A percentile compares a stretch with the other conserved stretches of the same genome.
Evolutionary conservation across 179 eudicot species (phyloP).

Genomic region (Gypsophila paniculata): DNA sequence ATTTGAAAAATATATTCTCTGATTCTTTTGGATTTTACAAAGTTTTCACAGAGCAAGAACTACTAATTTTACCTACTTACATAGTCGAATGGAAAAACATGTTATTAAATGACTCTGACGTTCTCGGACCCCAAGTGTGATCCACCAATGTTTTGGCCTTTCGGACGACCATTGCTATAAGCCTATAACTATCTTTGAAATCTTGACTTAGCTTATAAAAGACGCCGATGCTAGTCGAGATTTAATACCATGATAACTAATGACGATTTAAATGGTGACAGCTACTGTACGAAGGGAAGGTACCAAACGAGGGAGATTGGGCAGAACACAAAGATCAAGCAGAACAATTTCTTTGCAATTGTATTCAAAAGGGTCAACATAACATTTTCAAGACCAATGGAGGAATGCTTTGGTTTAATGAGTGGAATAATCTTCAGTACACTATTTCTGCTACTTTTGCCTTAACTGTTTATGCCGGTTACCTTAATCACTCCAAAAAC

Average conservation of each 20-base stretch:
- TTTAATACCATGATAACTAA: background rate
- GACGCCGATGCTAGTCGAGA: too few relatives aligned
- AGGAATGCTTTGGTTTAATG: slow-evolving; percentile 40
- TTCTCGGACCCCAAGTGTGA: too few relatives aligned
- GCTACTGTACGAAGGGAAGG: slow-evolving; percentile 28
- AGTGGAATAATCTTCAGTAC: slow-evolving; percentile 45
- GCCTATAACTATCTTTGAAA: too few relatives aligned
- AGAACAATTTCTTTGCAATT: slow-evolving; percentile 39
- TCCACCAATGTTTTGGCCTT: too few relatives aligned
- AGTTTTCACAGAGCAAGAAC: too few relatives aligned
- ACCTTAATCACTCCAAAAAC: slow-evolving; percentile 18
- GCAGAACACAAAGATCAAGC: slow-evolving; percentile 20
- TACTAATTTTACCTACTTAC: too few relatives aligned
- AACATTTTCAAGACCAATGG: slow-evolving; percentile 34
- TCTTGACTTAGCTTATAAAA: background rate
- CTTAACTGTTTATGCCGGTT: slow-evolving; percentile 29
- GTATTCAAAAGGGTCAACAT: slow-evolving; percentile 35
- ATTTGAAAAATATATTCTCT: too few relatives aligned
- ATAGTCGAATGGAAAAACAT: too few relatives aligned
- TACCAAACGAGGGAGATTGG: slow-evolving; percentile 4
- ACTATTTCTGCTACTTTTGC: slow-evolving; percentile 34
- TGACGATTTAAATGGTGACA: slow-evolving; percentile 1
- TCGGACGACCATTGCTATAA: too few relatives aligned
- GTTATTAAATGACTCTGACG: too few relatives aligned
- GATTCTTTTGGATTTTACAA: too few relatives aligned